These are phyloP conservation scores for Ophioceras dolichostomum DNA, from an alignment of 2,329 filamentous ascomycete genomes.

Conservation along the genomic window DNA sequence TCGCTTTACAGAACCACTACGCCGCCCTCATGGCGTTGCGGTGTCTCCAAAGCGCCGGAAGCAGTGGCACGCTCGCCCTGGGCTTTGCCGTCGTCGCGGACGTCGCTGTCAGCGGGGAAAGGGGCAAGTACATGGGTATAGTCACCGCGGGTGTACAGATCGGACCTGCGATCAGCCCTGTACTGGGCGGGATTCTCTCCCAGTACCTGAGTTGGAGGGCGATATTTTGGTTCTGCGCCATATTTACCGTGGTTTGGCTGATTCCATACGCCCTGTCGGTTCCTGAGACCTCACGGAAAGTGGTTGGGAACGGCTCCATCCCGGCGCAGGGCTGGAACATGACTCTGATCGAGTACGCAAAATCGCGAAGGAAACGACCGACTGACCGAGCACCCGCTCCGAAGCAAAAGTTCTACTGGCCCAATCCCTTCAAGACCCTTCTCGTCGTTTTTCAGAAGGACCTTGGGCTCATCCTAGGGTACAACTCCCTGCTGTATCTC, in stretches of 20 bases:
- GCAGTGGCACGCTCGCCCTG: slow-evolving; percentile 58
- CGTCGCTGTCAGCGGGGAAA: slow-evolving; percentile 53
- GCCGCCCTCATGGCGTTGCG: slow-evolving; percentile 46
- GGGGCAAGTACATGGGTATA: slow-evolving; percentile 62
- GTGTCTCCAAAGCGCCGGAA: slow-evolving; percentile 51
- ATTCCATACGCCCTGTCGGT: slow-evolving; percentile 42
- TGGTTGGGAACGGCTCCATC: slow-evolving; percentile 52
- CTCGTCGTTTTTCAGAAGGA: slow-evolving; percentile 44
- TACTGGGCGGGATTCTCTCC: slow-evolving; percentile 51
- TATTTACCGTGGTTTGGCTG: slow-evolving; percentile 36
- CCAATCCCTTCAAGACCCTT: slow-evolving; percentile 45
- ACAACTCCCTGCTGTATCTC: slow-evolving; percentile 41
- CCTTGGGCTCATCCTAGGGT: slow-evolving; percentile 38
- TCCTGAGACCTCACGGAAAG: slow-evolving; percentile 45
- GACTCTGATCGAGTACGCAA: slow-evolving; percentile 38
- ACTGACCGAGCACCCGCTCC: slow-evolving; percentile 18
- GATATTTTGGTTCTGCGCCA: slow-evolving; percentile 58
- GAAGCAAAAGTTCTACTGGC: slow-evolving; percentile 33
- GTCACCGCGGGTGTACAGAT: slow-evolving; percentile 47
- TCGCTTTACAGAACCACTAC: slow-evolving; percentile 45
- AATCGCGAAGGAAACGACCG: slow-evolving; percentile 21
- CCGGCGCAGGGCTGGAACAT: slow-evolving; percentile 45
- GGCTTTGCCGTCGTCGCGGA: slow-evolving; percentile 63
- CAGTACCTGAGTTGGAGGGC: slow-evolving; percentile 55
- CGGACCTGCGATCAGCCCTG: slow-evolving; percentile 41